A percentile compares a stretch with the other conserved stretches of the same genome.
Evolutionary conservation across 2,329 filamentous ascomycete species (phyloP).

Genomic region (Apiospora pterosperma): DNA sequence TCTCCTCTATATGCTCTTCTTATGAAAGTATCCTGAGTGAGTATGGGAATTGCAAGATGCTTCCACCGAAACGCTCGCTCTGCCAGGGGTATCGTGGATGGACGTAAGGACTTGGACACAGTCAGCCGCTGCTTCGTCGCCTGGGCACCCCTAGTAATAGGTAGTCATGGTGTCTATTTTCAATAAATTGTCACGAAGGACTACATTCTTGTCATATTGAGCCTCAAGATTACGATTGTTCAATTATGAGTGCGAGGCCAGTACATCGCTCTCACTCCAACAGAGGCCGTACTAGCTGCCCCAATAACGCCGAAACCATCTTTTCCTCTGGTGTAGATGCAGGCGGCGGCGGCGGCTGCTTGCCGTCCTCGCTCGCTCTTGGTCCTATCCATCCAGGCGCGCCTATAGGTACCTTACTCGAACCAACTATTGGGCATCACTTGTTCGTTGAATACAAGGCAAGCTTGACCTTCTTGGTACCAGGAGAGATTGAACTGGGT

Average conservation of each 20-base stretch:
- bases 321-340: not conserved
- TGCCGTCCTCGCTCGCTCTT: not conserved
- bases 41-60: not conserved
- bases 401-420: not conserved
- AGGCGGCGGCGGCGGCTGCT: no score
- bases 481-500: not conserved
- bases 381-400: not conserved
- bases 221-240: not conserved
- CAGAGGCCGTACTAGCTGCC: no score
- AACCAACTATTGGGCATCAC: no score
- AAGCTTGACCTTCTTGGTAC: not conserved
- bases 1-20: no score
- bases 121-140: not conserved
- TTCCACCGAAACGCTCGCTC: not conserved
- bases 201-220: not conserved
- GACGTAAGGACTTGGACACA: not conserved
- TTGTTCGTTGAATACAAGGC: not conserved
- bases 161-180: not conserved
- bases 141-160: not conserved
- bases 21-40: no score
- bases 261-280: not conserved
- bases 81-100: not conserved
- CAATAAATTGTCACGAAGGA: not conserved
- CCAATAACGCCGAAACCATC: not conserved
- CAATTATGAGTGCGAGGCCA: not conserved